A percentile compares a stretch with the other conserved stretches of the same genome.
Conservation (phyloP, 139 green algal species). For the Chlorella sp. region DNA sequence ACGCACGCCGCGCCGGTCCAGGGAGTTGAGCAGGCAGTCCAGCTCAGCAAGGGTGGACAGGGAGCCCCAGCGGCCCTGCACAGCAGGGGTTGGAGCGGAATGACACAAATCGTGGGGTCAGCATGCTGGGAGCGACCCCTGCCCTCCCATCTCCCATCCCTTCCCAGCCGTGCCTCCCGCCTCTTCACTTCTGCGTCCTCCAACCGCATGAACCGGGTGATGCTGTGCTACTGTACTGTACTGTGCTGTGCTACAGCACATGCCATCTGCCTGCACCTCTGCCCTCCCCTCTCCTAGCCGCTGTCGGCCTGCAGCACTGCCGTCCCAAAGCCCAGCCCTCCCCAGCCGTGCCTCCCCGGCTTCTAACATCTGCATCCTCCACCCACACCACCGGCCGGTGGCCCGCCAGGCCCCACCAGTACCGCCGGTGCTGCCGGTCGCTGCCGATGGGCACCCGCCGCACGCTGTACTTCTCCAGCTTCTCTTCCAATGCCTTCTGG, state of each 20-base stretch:
- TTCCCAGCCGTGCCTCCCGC: too few species aligned
- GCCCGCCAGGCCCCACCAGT: constrained; percentile 63
- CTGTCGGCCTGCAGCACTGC: neutral
- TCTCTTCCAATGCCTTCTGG: constrained; percentile 47
- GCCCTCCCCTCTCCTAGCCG: too few species aligned
- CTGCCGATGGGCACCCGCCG: constrained; percentile 50
- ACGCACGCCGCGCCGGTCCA: constrained; percentile 57
- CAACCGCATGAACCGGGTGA: too few species aligned
- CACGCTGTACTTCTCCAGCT: constrained; percentile 48
- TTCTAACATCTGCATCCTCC: constrained; percentile 37
- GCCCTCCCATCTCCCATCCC: too few species aligned
- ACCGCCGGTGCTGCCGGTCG: constrained; percentile 54
- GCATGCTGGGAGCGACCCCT: too few species aligned
- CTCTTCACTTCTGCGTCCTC: too few species aligned
- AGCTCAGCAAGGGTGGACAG: constrained; percentile 41
- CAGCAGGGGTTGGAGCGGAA: too few species aligned
- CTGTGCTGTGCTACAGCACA: too few species aligned
- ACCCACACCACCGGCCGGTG: constrained; percentile 45
- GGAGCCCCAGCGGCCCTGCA: constrained; percentile 40
- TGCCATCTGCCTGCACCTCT: too few species aligned
- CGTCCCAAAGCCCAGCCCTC: neutral
- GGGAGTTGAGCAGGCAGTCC: constrained; percentile 44
- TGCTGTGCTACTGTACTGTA: too few species aligned
- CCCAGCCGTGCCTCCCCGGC: neutral
- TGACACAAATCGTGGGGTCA: too few species aligned